These are phyloP conservation scores for Lentinula sp. DNA, from an alignment of 768 basidiomycete species.

Conservation along the genomic window DNA sequence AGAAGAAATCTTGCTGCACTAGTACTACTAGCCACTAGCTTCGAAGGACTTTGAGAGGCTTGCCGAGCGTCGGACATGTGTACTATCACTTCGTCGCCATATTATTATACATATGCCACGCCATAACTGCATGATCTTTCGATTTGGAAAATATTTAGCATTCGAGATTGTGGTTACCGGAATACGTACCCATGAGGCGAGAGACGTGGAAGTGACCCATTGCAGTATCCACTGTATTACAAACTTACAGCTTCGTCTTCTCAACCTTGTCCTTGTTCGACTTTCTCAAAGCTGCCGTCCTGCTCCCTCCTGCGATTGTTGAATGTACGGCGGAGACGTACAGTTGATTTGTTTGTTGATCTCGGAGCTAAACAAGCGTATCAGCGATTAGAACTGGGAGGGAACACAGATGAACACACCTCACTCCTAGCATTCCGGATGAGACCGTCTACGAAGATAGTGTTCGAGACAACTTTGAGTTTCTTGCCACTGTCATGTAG, in stretches of 20 bases:
- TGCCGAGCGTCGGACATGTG: too few relatives aligned
- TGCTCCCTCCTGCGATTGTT: slow-evolving; percentile 2
- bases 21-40: too few relatives aligned
- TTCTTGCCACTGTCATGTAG: slow-evolving; percentile 29
- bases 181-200: too few relatives aligned
- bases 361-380: slow-evolving; percentile 29
- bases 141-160: too few relatives aligned
- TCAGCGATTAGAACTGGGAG: slow-evolving; percentile 2
- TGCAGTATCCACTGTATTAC: too few relatives aligned
- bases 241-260: neutral
- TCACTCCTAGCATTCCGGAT: slow-evolving; percentile 39
- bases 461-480: slow-evolving; percentile 34
- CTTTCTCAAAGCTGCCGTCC: neutral
- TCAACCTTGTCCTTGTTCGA: neutral
- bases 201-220: too few relatives aligned
- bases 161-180: too few relatives aligned
- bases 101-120: too few relatives aligned
- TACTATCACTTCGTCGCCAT: too few relatives aligned
- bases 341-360: slow-evolving; percentile 25
- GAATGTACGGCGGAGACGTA: slow-evolving; percentile 42
- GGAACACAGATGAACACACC: slow-evolving; percentile 19
- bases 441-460: slow-evolving; percentile 34
- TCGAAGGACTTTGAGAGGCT: too few relatives aligned
- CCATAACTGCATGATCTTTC: too few relatives aligned
- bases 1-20: too few relatives aligned